A percentile compares a stretch with the other conserved stretches of the same genome.
Conservation (phyloP, 176 grass and related monocot species). For the Elaeis guineensis region DNA sequence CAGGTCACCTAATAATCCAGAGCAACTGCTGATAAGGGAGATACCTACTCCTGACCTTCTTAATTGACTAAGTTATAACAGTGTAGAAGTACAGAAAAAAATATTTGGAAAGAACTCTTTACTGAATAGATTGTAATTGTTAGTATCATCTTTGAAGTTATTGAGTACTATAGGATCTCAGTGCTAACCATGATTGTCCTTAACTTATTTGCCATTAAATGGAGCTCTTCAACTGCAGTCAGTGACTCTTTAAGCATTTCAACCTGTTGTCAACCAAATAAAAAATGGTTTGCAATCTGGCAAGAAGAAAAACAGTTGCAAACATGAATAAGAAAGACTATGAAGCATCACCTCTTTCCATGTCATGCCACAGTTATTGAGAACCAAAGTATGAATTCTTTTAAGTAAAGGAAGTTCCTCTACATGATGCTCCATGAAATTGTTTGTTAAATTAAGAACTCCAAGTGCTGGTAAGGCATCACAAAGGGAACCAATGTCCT, state of each 20-base stretch:
- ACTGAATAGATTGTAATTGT: too few relatives aligned
- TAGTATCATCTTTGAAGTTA: too few relatives aligned
- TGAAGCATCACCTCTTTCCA: constrained; percentile 59
- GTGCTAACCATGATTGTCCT: constrained; percentile 51
- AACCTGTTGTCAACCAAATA: constrained; percentile 43
- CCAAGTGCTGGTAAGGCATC: constrained; percentile 65
- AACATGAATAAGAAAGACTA: constrained; percentile 12
- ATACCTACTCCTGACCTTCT: too few relatives aligned
- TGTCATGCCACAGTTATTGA: constrained; percentile 61
- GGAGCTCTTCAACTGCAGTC: constrained; percentile 55
- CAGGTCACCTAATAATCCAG: too few relatives aligned
- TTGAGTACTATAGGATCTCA: constrained; percentile 4
- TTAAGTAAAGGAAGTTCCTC: constrained; percentile 34
- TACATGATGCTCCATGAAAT: constrained; percentile 58
- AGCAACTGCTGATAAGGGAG: too few relatives aligned
- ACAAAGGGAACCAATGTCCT: constrained; percentile 79
- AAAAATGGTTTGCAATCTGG: constrained; percentile 13
- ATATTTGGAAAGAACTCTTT: too few relatives aligned
- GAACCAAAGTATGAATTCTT: constrained; percentile 61
- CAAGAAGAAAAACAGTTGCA: constrained; percentile 2
- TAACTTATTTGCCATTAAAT: constrained; percentile 78
- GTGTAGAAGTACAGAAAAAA: too few relatives aligned
- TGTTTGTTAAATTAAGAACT: constrained; percentile 88
- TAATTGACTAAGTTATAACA: too few relatives aligned
- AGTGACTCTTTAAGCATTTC: constrained; percentile 60